Conservation (phyloP, 768 basidiomycete genomes). For the Suillus bovinus region DNA sequence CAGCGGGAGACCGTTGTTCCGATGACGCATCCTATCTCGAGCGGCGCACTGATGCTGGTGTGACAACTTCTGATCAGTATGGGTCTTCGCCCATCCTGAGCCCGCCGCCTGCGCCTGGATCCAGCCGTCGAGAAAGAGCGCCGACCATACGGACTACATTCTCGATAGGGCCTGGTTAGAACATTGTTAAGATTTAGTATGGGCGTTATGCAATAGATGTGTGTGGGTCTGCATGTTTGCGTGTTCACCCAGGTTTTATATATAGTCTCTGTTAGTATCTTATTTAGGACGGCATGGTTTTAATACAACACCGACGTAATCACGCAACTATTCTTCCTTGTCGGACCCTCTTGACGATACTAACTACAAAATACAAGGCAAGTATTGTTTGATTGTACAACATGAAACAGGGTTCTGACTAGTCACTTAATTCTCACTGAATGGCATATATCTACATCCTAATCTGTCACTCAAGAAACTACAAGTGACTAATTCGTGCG, state of each 20-base stretch:
- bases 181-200: no score
- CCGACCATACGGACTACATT: slow-evolving; percentile 4
- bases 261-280: background rate
- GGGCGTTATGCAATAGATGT: background rate
- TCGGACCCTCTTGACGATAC: background rate
- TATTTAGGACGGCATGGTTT: background rate
- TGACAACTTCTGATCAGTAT: background rate
- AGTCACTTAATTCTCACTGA: background rate
- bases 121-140: background rate
- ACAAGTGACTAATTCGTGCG: no score
- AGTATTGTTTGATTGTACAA: background rate
- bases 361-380: background rate
- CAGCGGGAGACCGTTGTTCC: slow-evolving; percentile 22
- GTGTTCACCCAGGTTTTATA: background rate
- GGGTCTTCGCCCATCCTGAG: background rate
- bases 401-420: background rate
- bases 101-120: background rate
- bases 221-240: background rate
- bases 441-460: no score
- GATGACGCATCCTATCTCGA: slow-evolving; percentile 29
- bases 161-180: background rate
- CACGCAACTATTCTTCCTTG: background rate
- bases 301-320: background rate
- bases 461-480: no score
- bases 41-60: slow-evolving; percentile 18